phyloP scores from a whole-genome alignment of 805 yeast genomes.

The Cyberlindnera bimundalis region DNA sequence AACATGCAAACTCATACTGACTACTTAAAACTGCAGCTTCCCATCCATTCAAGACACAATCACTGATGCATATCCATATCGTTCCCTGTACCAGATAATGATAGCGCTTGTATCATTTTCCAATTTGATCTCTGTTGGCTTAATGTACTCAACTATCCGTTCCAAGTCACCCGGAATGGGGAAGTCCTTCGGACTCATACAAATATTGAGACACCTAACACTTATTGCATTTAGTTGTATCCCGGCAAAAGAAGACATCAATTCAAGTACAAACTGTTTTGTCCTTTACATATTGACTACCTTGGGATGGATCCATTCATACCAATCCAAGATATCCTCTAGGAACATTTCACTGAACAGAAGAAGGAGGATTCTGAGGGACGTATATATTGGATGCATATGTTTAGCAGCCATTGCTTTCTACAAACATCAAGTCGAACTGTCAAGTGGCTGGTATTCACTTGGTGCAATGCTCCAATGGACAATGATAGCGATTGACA shows the following conservation, averaged over 20 bases:
- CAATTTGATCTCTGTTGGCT: background rate
- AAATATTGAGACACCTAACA: background rate
- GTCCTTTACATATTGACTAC: conserved; percentile 6
- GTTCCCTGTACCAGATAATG: conserved; percentile 4
- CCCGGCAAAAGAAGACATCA: conserved; percentile 1
- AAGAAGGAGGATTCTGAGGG: conserved; percentile 5
- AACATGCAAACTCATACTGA: background rate
- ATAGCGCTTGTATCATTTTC: background rate
- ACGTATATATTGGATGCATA: background rate
- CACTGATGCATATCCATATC: conserved; percentile 3
- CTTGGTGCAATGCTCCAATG: conserved; percentile 9
- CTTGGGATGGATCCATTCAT: conserved; percentile 2
- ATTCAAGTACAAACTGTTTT: background rate
- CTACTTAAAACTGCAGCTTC: conserved; percentile 3
- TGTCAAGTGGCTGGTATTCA: conserved; percentile 8
- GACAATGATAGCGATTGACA: conserved; percentile 5
- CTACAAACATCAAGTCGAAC: conserved; percentile 12
- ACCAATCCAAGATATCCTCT: conserved; percentile 5
- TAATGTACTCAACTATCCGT: background rate
- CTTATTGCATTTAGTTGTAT: conserved; percentile 10
- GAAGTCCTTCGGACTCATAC: background rate
- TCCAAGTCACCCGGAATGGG: conserved; percentile 2
- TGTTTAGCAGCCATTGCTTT: background rate
- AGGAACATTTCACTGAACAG: conserved; percentile 6
- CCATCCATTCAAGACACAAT: conserved; percentile 7